Evolutionary conservation across 2,329 filamentous ascomycete species (phyloP).

Genomic region (Trichoderma pleuroti): DNA sequence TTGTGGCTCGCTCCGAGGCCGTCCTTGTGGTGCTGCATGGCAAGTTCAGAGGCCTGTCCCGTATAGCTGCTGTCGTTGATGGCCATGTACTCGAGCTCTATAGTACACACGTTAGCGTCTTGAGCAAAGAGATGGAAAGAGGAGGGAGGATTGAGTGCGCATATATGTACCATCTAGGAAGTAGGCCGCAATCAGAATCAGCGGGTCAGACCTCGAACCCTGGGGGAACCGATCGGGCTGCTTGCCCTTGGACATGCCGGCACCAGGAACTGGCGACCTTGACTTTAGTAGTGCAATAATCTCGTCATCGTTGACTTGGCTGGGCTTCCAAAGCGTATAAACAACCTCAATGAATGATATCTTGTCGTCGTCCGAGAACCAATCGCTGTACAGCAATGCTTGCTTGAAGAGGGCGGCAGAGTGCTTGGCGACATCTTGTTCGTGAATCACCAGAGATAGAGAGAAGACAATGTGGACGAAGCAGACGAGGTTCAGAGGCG

Average conservation of each 20-base stretch:
- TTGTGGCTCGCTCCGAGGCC: conserved; percentile 27
- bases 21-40: conserved; percentile 40
- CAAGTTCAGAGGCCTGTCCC: conserved; percentile 41
- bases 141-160: not conserved
- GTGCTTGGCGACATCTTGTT: conserved; percentile 36
- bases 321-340: conserved; percentile 48
- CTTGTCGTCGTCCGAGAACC: conserved; percentile 37
- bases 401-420: conserved; percentile 45
- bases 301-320: conserved; percentile 30
- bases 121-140: not conserved
- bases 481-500: conserved; percentile 46
- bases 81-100: conserved; percentile 47
- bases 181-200: conserved; percentile 42
- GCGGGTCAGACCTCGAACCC: conserved; percentile 32
- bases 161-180: conserved; percentile 48
- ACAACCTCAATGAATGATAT: conserved; percentile 43
- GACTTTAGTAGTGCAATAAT: conserved; percentile 29
- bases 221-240: conserved; percentile 28
- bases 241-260: conserved; percentile 42
- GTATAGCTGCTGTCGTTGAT: conserved; percentile 32
- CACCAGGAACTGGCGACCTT: conserved; percentile 20
- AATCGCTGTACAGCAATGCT: conserved; percentile 42
- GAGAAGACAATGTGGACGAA: conserved; percentile 52
- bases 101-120: not conserved
- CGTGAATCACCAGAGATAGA: conserved; percentile 46